Evolutionary conservation across 345 rosid species (phyloP), one percentile per base, ranked within the genome.

Genomic region (Pistacia vera): DNA sequence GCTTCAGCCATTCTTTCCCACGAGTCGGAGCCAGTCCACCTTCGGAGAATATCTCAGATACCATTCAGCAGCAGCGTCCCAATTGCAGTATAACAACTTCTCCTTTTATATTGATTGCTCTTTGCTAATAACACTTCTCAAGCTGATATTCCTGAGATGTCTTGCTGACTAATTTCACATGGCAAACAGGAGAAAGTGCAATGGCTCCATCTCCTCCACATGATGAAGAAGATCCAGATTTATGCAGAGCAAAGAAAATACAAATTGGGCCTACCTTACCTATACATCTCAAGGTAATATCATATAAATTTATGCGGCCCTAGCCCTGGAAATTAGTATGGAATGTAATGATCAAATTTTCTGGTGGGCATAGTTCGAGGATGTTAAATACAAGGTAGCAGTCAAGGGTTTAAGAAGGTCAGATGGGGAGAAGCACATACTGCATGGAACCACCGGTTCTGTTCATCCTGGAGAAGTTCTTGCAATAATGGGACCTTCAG

Each of bases 401-500:
- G 35, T 52, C 25, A 79, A 51, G 65, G 55, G 44, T 22, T 59
- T 48, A 30, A 64, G 44, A 13, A 4, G 18, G 18, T 8, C 66
- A 2, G 28, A 58, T 35, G 35, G 13, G 41, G 75, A 81, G 60
- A 81, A 79, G 71, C 33, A 68, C 48, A 70, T 81, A 44, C 67
- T 84, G 14, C 30, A 81, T 64, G 82, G 84, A 66, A 75, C 81
- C 11, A 78, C 68, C 1, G 84, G 84, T 3, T 55, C 74, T 10
- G 84, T 75, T 0, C 57, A 74, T 35, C 81, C 82, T 6, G 81
- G 84, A 46, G 87, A 84, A 57, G 66, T 78, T 69, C 81, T 84
- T 18, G 87, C 81, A 13, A 62, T 83, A 10, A 75, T 84, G 79
- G 83, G 81, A 66, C 85, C 85, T 22, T 84, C 84, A 8, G 84